Evolutionary conservation across 495 filamentous ascomycete species (phyloP).

Genomic region (Xylona heveae): DNA sequence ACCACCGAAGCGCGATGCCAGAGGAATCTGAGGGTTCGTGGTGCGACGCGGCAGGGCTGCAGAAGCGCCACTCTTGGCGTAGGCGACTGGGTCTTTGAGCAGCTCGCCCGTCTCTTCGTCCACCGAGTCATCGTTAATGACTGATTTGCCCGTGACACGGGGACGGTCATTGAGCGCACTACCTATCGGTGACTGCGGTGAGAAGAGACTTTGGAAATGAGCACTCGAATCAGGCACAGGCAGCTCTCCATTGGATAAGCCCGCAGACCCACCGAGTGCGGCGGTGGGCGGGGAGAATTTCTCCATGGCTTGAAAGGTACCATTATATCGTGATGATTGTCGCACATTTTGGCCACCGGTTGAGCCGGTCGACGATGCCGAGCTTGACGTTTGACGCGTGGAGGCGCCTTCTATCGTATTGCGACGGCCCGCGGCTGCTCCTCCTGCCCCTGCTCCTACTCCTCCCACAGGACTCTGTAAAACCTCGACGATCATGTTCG

Average conservation of each 20-base stretch:
- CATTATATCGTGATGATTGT: slow-evolving; percentile 57
- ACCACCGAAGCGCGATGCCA: slow-evolving; percentile 44
- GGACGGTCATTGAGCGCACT: slow-evolving; percentile 46
- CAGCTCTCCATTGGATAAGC: slow-evolving; percentile 23
- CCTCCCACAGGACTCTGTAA: slow-evolving; percentile 18
- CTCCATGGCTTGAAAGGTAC: slow-evolving; percentile 52
- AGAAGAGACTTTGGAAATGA: slow-evolving; percentile 56
- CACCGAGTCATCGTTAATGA: slow-evolving; percentile 62
- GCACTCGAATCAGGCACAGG: slow-evolving; percentile 35
- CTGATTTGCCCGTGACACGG: slow-evolving; percentile 55
- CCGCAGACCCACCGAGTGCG: slow-evolving; percentile 28
- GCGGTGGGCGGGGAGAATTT: slow-evolving; percentile 44
- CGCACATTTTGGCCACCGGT: slow-evolving; percentile 35
- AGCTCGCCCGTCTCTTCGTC: slow-evolving; percentile 71
- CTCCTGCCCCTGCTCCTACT: slow-evolving; percentile 15
- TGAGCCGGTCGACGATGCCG: slow-evolving; percentile 30
- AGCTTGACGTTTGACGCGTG: slow-evolving; percentile 25
- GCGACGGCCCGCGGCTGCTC: slow-evolving; percentile 23
- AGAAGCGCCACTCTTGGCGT: slow-evolving; percentile 42
- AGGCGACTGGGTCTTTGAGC: slow-evolving; percentile 65
- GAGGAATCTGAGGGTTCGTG: slow-evolving; percentile 55
- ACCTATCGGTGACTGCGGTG: slow-evolving; percentile 63
- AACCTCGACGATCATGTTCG: slow-evolving; percentile 63
- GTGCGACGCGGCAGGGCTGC: slow-evolving; percentile 34
- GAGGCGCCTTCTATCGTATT: slow-evolving; percentile 39